Conservation (phyloP, 345 rosid species). For the Geranium brycei region DNA sequence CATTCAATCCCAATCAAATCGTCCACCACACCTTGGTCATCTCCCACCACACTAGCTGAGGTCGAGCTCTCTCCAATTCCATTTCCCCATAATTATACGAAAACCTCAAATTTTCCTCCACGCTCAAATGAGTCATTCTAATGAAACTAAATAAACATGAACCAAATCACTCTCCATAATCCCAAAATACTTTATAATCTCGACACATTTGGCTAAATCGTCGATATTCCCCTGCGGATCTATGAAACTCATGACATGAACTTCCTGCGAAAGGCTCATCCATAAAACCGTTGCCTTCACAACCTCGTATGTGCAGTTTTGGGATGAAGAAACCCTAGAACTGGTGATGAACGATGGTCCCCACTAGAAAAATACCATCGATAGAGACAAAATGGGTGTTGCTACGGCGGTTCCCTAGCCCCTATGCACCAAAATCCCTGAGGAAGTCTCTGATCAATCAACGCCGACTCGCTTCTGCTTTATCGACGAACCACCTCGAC, state of each 20-base stretch:
- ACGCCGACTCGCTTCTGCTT: too few species aligned
- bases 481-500: too few species aligned
- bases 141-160: conserved; percentile 52
- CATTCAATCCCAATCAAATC: conserved; percentile 17
- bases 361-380: conserved; percentile 70
- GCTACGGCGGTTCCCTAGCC: conserved; percentile 24
- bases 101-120: conserved; percentile 49
- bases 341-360: conserved; percentile 58
- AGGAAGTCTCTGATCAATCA: too few species aligned
- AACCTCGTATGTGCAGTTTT: conserved; percentile 30
- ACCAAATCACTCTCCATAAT: conserved; percentile 27
- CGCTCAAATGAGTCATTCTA: conserved; percentile 45
- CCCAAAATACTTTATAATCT: conserved; percentile 14
- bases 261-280: conserved; percentile 43
- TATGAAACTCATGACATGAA: conserved; percentile 36
- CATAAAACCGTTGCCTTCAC: conserved; percentile 48
- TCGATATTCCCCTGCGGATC: conserved; percentile 33
- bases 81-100: conserved; percentile 6
- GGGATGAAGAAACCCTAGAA: conserved; percentile 41
- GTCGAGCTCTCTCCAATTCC: conserved; percentile 25
- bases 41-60: conserved; percentile 22
- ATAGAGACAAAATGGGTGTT: conserved; percentile 26
- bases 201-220: conserved; percentile 13
- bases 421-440: conserved; percentile 78
- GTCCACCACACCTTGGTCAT: conserved; percentile 21